Evolutionary conservation across 164 flowering plant genomes (phyloP).

Genomic region (Macadamia tetraphylla): DNA sequence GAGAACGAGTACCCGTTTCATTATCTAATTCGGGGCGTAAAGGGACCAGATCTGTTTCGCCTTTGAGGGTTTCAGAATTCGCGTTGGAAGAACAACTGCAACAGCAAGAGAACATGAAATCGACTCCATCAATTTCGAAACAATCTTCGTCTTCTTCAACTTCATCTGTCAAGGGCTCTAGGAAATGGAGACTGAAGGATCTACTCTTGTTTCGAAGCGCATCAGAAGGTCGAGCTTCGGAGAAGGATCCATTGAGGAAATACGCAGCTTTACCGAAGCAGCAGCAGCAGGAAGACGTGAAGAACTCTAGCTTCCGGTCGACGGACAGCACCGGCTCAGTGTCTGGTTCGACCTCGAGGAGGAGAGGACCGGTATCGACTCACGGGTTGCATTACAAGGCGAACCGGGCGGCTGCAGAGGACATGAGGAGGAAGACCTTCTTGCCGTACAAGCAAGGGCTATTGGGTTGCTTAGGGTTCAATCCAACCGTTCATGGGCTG

Average conservation of each 20-base stretch:
- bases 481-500: conserved; percentile 44
- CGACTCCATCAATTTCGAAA: conserved; percentile 9
- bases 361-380: conserved; percentile 56
- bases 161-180: conserved; percentile 22
- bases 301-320: conserved; percentile 43
- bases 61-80: conserved; percentile 34
- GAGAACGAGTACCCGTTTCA: conserved; percentile 24
- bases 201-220: conserved; percentile 81
- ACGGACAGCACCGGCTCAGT: conserved; percentile 22
- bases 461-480: conserved; percentile 54
- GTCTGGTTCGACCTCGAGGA: conserved; percentile 23
- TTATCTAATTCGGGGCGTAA: conserved; percentile 32
- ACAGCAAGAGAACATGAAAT: conserved; percentile 2
- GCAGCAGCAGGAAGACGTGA: conserved; percentile 31
- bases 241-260: conserved; percentile 63
- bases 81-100: conserved; percentile 38
- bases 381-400: conserved; percentile 73
- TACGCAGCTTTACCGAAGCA: conserved; percentile 33
- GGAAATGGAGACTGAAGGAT: conserved; percentile 75
- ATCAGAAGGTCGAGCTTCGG: conserved; percentile 79
- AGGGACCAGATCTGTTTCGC: conserved; percentile 61
- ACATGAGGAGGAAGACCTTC: conserved; percentile 68
- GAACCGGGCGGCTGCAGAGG: conserved; percentile 71
- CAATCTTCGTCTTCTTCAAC: conserved; percentile 14
- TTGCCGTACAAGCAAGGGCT: conserved; percentile 81